Conservation (phyloP, 495 filamentous ascomycete genomes). For the Penicillium daleae region DNA sequence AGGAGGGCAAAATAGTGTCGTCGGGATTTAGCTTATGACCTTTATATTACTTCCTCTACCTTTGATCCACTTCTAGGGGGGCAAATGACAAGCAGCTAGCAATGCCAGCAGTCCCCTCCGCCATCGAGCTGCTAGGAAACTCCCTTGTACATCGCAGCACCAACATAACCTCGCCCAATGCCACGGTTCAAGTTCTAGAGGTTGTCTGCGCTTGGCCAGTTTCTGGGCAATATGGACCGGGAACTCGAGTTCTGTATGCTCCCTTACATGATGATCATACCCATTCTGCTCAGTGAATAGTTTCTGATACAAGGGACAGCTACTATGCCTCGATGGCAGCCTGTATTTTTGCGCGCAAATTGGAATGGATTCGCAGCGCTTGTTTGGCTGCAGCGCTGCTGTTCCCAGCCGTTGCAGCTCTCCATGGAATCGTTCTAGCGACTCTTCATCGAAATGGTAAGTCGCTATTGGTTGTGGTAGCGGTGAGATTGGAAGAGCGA, state of each 20-base stretch:
- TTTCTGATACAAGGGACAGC: conserved; percentile 35
- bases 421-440: conserved; percentile 62
- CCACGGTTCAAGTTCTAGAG: conserved; percentile 34
- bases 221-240: conserved; percentile 62
- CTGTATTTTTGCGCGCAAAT: conserved; percentile 59
- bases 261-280: background rate
- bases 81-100: conserved; percentile 21
- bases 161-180: conserved; percentile 28
- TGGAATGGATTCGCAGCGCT: conserved; percentile 60
- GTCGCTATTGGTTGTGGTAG: too few relatives aligned
- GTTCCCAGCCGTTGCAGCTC: conserved; percentile 61
- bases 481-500: too few relatives aligned
- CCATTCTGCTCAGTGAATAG: background rate
- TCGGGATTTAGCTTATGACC: background rate
- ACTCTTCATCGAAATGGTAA: conserved; percentile 54
- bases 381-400: conserved; percentile 64
- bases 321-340: conserved; percentile 63
- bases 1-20: background rate
- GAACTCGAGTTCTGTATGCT: conserved; percentile 57
- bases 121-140: conserved; percentile 29
- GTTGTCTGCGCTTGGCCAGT: conserved; percentile 65
- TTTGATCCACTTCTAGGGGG: conserved; percentile 1
- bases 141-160: conserved; percentile 35
- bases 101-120: conserved; percentile 50
- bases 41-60: conserved; percentile 10